A percentile compares a stretch with the other conserved stretches of the same genome.
Conservation (phyloP, 768 basidiomycete species). For the Agrocybe chaxingu region DNA sequence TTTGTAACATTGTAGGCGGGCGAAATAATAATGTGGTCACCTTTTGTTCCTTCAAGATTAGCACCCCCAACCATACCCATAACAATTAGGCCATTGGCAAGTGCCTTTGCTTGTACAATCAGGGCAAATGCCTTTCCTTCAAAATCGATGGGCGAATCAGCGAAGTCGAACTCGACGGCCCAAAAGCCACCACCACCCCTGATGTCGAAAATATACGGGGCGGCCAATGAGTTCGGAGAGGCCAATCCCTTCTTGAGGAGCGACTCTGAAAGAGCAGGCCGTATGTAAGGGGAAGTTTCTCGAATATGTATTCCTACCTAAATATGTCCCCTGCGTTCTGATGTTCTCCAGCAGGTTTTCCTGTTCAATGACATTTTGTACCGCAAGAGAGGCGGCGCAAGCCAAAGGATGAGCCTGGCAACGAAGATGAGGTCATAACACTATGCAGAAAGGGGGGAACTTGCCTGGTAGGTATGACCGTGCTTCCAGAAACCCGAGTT, state of each 20-base stretch:
- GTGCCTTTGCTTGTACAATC: constrained; percentile 64
- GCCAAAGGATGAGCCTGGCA: constrained; percentile 67
- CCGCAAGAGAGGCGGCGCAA: constrained; percentile 79
- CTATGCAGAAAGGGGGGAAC: constrained; percentile 1
- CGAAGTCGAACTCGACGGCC: constrained; percentile 80
- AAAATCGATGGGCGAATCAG: constrained; percentile 44
- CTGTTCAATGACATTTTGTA: constrained; percentile 66
- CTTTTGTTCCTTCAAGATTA: constrained; percentile 65
- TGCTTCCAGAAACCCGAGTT: constrained; percentile 78
- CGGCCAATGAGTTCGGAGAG: constrained; percentile 52
- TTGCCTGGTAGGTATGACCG: constrained; percentile 82
- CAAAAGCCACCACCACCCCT: constrained; percentile 85
- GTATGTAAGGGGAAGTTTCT: background rate
- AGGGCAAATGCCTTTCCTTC: constrained; percentile 58
- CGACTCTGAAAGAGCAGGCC: constrained; percentile 24
- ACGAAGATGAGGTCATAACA: background rate
- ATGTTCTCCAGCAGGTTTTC: constrained; percentile 72
- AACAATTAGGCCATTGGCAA: constrained; percentile 64
- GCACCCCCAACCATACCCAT: constrained; percentile 77
- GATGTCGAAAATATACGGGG: constrained; percentile 72
- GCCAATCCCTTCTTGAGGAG: constrained; percentile 55
- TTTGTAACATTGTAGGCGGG: constrained; percentile 79
- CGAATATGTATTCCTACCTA: constrained; percentile 31
- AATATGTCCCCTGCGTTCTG: constrained; percentile 54
- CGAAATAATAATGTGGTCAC: constrained; percentile 68